These are phyloP conservation scores for Acer campestre DNA, from an alignment of 345 rosid genomes.

Conservation along the genomic window DNA sequence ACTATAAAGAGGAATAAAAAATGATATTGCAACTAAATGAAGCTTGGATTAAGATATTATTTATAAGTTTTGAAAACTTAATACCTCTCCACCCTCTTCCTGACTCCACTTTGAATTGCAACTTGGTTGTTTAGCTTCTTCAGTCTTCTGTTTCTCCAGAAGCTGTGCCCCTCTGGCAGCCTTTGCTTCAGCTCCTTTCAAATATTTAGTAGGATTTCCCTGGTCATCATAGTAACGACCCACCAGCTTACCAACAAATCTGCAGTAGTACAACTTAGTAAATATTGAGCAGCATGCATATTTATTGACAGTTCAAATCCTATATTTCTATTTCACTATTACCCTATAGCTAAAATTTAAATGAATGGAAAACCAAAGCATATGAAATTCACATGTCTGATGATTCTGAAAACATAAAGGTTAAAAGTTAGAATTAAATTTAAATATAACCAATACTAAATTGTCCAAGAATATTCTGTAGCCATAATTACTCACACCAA, in stretches of 20 bases:
- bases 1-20: not conserved
- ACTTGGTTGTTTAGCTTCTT: constrained; percentile 85
- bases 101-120: constrained; percentile 98
- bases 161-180: constrained; percentile 94
- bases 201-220: constrained; percentile 82
- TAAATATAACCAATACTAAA: not conserved
- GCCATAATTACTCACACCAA: not conserved
- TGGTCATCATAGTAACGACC: constrained; percentile 79
- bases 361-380: not conserved
- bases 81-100: constrained; percentile 88
- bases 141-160: constrained; percentile 80
- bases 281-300: not conserved
- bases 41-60: not conserved
- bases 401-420: not conserved
- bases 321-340: not conserved
- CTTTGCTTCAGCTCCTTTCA: constrained; percentile 94
- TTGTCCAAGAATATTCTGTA: not conserved
- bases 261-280: constrained; percentile 23
- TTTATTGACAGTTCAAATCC: not conserved
- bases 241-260: constrained; percentile 83
- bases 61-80: not conserved
- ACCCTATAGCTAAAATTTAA: not conserved
- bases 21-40: not conserved
- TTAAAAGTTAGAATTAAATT: too few relatives aligned
- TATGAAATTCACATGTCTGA: not conserved